phyloP scores from a whole-genome alignment of 495 filamentous ascomycete genomes.

The Terfezia boudieri region DNA sequence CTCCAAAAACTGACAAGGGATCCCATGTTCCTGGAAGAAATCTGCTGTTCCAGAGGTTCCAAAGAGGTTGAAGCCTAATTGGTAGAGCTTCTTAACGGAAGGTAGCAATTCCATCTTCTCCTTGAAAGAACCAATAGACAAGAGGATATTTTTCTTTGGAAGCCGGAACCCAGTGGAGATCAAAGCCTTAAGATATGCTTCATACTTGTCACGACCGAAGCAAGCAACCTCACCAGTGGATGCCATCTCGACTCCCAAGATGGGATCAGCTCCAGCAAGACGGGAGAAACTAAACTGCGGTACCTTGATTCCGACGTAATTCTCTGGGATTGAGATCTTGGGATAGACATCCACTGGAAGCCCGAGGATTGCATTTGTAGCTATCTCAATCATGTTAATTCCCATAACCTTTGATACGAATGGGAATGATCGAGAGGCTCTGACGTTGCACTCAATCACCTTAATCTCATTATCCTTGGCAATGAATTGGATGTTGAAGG shows the following conservation, averaged over 20 bases:
- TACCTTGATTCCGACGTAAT: conserved; percentile 92
- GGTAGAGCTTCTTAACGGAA: conserved; percentile 66
- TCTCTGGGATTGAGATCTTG: conserved; percentile 42
- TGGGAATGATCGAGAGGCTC: conserved; percentile 87
- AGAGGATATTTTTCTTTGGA: conserved; percentile 82
- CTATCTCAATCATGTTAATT: conserved; percentile 94
- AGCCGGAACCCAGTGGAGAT: conserved; percentile 90
- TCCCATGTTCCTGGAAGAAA: conserved; percentile 75
- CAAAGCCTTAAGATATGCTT: conserved; percentile 89
- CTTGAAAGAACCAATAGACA: conserved; percentile 92
- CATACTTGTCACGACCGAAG: conserved; percentile 87
- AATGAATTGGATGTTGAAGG: conserved; percentile 98
- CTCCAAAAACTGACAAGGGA: conserved; percentile 80
- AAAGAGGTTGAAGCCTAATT: conserved; percentile 81
- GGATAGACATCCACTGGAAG: conserved; percentile 66
- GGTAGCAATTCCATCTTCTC: conserved; percentile 95
- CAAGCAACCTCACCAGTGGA: conserved; percentile 96
- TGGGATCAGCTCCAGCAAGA: conserved; percentile 84
- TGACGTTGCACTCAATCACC: conserved; percentile 97
- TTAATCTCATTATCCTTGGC: conserved; percentile 99
- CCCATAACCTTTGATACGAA: conserved; percentile 99
- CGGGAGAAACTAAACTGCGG: conserved; percentile 98
- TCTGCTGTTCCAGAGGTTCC: conserved; percentile 91
- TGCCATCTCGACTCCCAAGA: conserved; percentile 96
- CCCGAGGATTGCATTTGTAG: conserved; percentile 89